These are phyloP conservation scores for Phytopythium delawarense DNA, from an alignment of 352 stramenopile species.

Conservation along the genomic window DNA sequence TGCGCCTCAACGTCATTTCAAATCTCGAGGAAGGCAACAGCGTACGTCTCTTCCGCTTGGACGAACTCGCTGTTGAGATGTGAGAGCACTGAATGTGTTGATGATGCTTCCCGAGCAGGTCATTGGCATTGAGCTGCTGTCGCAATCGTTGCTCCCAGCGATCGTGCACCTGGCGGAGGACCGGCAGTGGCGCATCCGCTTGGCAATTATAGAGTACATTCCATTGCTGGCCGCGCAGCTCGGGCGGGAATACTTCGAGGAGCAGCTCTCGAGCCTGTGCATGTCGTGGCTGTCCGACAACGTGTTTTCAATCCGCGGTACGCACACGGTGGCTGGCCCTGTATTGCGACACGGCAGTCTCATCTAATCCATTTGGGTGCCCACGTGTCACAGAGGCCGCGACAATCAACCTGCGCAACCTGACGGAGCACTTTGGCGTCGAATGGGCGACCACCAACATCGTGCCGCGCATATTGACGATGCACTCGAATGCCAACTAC, in stretches of 20 bases:
- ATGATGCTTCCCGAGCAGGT: constrained; percentile 45
- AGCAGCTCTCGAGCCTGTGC: constrained; percentile 93
- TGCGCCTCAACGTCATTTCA: constrained; percentile 98
- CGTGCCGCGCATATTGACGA: constrained; percentile 92
- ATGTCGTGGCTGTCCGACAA: constrained; percentile 97
- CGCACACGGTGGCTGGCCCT: neutral
- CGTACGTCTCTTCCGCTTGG: constrained; percentile 23
- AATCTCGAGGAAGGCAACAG: constrained; percentile 95
- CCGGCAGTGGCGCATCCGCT: constrained; percentile 97
- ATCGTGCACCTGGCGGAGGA: constrained; percentile 98
- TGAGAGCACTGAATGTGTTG: neutral
- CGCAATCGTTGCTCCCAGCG: constrained; percentile 94
- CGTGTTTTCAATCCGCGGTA: constrained; percentile 94
- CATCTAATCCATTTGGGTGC: neutral
- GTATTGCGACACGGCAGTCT: neutral
- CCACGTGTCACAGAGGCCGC: constrained; percentile 72
- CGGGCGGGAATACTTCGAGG: constrained; percentile 95
- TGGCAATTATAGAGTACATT: constrained; percentile 99
- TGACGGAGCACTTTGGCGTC: constrained; percentile 94
- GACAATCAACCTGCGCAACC: constrained; percentile 92
- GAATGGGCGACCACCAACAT: constrained; percentile 94
- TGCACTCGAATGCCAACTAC: constrained; percentile 93
- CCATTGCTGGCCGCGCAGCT: constrained; percentile 95
- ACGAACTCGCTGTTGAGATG: neutral
- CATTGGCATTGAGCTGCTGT: constrained; percentile 96